Evolutionary conservation across 139 green algal species (phyloP), one percentile per base, ranked within the genome.

Genomic region (Chlamydomonas sphaeroides): DNA sequence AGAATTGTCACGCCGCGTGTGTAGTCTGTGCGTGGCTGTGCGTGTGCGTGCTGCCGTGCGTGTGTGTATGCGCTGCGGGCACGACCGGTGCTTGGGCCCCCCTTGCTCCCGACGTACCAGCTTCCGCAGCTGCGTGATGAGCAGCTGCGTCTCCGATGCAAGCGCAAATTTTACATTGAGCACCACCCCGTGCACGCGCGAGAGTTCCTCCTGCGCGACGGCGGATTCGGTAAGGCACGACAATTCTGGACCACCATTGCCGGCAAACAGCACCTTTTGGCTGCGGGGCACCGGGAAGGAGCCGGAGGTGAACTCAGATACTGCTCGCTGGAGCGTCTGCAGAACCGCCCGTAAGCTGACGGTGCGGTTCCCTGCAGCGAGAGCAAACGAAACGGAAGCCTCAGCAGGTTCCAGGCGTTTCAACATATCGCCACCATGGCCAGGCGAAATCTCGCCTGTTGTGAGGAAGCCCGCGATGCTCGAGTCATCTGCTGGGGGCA

Each of bases 121-220:
- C 63, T 86, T 74, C 20, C 66, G 53, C 21, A 86, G 71, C 32
- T 77, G 53, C 23, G 71, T 59, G 10, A 75, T 66, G 5, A 82
- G 36, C 20, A 75, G 65, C 39, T 70, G 62, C 53, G 76, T 71
- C 70, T 86, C 81, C n/a, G 49, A 71, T 3, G 72, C 71, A 4
- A 78, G 36, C 2, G 66, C 53, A 8, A 86, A 66, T 41, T 86
- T 86, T 7, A 78, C 20, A n/a, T 14, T 51, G 8, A 79, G 38
- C 1, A 86, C 42, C 17, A 51, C 30, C 2, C 51, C 63, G 32
- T 86, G 75, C 39, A 86, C 35, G 11, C 71, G 76, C 14, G 69
- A 66, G 15, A 86, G 71, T 63, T 86, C 81, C 49, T 86, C 81
- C 81, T 86, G 81, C 48, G 35, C 21, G 36, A 3, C 30, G 57